Evolutionary conservation across 202 grass and related monocot species (phyloP), one percentile per base, ranked within the genome.

Genomic region (Alloteropsis angusta): DNA sequence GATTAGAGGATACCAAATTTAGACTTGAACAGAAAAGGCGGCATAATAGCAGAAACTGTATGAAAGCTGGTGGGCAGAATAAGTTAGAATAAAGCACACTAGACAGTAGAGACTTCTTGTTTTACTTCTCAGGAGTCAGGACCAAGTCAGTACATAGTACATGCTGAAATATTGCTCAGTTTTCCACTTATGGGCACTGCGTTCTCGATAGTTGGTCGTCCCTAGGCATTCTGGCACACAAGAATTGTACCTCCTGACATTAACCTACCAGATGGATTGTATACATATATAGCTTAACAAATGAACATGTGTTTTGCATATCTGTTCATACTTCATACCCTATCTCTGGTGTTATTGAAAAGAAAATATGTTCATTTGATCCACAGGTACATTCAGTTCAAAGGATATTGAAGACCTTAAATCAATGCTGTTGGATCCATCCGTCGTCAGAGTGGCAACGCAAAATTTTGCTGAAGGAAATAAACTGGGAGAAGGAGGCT

Each of bases 401-500:
- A 57, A 84, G 26, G 80, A 83, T 45, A 72, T 79, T 63, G 58
- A 71, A 59, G 75, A 72, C 25, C 44, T 78, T 71, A 65, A 84
- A 38, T 73, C 85, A 38, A 1, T 84, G 4, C 5, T 87, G 45
- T 4, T 90, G 54, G 80, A 84, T 15, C 44, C 78, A 25, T 21
- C 36, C 0, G 17, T 84, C 54, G 55, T 90, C 63, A 84, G 68
- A 80, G n/a, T 5, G 23, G 84, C 84, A 22, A 87, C 84, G 59
- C 19, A 34, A 45, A 71, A 81, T n/a, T 87, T 90, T 38, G 32
- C 84, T 41, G 74, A 90, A 38, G 59, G 5, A 84, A 86, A 90
- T n/a, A 87, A 90, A 82, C 69, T 86, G 7, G 84, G 80, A 23
- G 52, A 87, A 90, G 87, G 87, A 56, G 79, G 87, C 6, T 90